These are phyloP conservation scores for Geotrichum reessii DNA, from an alignment of 1,139 yeast species.

Conservation along the genomic window DNA sequence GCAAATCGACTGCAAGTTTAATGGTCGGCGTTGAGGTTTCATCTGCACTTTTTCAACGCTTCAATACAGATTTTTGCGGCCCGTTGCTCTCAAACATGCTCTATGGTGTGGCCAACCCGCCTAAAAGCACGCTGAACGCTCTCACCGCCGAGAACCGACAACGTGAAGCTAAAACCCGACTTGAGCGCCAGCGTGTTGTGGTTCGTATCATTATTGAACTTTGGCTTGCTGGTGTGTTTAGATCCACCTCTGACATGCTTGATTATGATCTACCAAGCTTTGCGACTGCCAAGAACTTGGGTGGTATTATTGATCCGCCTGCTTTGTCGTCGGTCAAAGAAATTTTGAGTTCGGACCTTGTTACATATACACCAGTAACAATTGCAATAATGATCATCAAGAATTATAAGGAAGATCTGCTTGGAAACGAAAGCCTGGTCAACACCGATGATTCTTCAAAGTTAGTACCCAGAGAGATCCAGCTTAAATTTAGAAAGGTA, in stretches of 20 bases:
- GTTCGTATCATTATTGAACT: constrained; percentile 58
- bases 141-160: constrained; percentile 35
- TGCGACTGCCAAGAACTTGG: constrained; percentile 29
- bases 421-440: constrained; percentile 12
- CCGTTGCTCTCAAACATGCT: constrained; percentile 47
- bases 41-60: constrained; percentile 74
- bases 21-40: constrained; percentile 61
- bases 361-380: constrained; percentile 39
- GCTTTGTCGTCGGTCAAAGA: constrained; percentile 51
- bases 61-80: constrained; percentile 50
- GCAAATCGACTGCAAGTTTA: constrained; percentile 55
- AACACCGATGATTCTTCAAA: constrained; percentile 3
- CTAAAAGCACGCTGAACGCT: constrained; percentile 29
- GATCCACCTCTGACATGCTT: constrained; percentile 23
- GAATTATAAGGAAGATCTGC: constrained; percentile 38
- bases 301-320: constrained; percentile 38
- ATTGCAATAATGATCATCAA: constrained; percentile 50
- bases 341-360: constrained; percentile 45
- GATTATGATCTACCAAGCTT: constrained; percentile 40
- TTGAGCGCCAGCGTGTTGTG: constrained; percentile 46
- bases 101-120: constrained; percentile 42
- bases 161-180: constrained; percentile 44
- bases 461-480: constrained; percentile 25
- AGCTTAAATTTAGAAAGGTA: constrained; percentile 34
- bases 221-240: constrained; percentile 47